Evolutionary conservation across 768 basidiomycete genomes (phyloP).

Genomic region (Auriculariales sp.): DNA sequence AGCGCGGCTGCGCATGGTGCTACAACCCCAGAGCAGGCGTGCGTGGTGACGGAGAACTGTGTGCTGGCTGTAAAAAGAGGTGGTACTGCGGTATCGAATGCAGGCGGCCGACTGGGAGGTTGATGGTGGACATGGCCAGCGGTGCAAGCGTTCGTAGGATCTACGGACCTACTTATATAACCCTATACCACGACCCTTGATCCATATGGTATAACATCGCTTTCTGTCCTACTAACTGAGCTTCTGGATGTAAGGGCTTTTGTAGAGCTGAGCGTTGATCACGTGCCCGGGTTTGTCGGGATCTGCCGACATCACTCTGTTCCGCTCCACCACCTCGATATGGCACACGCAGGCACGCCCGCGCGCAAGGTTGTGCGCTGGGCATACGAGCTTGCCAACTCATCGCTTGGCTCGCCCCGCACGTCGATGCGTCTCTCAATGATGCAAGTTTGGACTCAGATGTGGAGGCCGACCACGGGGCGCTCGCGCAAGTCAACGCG

Average conservation of each 20-base stretch:
- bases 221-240: background rate
- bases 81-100: background rate
- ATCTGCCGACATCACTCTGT: background rate
- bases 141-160: background rate
- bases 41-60: background rate
- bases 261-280: no score
- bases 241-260: background rate
- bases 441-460: constrained; percentile 2
- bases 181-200: no score
- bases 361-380: constrained; percentile 4
- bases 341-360: background rate
- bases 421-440: background rate
- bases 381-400: constrained; percentile 2
- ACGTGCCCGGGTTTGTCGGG: background rate
- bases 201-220: no score
- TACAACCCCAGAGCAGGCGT: background rate
- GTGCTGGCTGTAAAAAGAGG: background rate
- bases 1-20: background rate
- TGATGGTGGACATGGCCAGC: background rate
- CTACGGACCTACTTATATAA: no score
- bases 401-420: constrained; percentile 1
- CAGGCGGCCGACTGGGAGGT: background rate
- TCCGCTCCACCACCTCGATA: background rate
- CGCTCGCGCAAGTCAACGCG: constrained; percentile 46
- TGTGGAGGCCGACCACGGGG: constrained; percentile 4